phyloP scores from a whole-genome alignment of 228 moss, liverwort and hornwort species.

The Sphagnum magellanicum region DNA sequence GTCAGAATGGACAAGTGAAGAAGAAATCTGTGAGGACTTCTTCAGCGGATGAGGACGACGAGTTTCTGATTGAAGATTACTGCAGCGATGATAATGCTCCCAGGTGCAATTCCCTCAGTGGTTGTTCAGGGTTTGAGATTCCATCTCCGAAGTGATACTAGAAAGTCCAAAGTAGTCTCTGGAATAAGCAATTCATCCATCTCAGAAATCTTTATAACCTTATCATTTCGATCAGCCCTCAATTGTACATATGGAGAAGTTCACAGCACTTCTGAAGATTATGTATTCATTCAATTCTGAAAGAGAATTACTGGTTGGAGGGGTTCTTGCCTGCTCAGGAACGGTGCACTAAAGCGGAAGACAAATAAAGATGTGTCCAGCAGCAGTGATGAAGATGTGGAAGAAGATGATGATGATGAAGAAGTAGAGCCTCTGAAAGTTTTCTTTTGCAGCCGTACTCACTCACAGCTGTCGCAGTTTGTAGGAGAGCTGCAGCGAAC shows the following conservation, averaged over 20 bases:
- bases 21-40: constrained; percentile 15
- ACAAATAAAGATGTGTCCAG: constrained; percentile 30
- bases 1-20: constrained; percentile 13
- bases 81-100: constrained; percentile 62
- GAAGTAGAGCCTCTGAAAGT: constrained; percentile 81
- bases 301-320: no score
- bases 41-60: constrained; percentile 49
- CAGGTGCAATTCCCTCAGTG: constrained; percentile 14
- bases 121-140: no score
- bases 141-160: no score
- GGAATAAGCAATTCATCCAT: no score
- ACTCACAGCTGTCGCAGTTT: constrained; percentile 94
- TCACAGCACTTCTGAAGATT: no score
- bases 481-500: constrained; percentile 89
- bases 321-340: constrained; percentile 11
- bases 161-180: no score
- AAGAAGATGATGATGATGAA: constrained; percentile 51
- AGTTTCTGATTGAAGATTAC: constrained; percentile 74
- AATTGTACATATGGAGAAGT: no score
- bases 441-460: constrained; percentile 95
- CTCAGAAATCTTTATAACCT: no score
- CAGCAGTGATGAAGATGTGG: constrained; percentile 60
- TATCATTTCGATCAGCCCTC: no score
- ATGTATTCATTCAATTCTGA: no score
- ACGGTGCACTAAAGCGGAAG: constrained; percentile 53